Base-by-base conservation (phyloP, 345 rosid genomes). In the Turritis glabra region DNA sequence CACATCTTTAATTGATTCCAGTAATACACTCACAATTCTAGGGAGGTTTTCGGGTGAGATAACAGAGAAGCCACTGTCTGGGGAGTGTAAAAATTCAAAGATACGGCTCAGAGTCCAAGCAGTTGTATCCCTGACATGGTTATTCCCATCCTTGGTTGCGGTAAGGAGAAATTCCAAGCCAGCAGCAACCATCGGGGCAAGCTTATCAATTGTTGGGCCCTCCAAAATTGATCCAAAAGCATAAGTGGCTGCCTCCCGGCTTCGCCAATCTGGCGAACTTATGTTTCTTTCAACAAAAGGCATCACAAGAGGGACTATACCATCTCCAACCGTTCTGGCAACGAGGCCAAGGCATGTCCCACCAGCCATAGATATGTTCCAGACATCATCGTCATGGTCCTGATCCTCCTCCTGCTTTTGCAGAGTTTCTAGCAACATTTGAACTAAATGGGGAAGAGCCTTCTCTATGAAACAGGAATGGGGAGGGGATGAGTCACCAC, bases 331-430 rank as follows among this genome's bases (percentile, higher is more conserved):
- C 1, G 99, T 90, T 81, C 97, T 85, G 43, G 97, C 85, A 80
- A 92, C 96, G 74, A 95, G 97, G 48, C 96, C 95, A 8, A 95
- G 85, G 79, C 99, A 95, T 5, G 99, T 95, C 51, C 97, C 99
- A 7, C 99, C 97, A 17, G 99, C 97, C 99, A 95, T 95, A 12
- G 99, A 85, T 61, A 95, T 80, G 77, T 92, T 90, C 98, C 99
- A 95, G 57, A 78, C 74, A 66, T 80, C 85, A 44, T 92, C 97
- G 47, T 90, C 99, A 76, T 95, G 96, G 55, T 95, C 97, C 73
- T 91, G 93, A 82, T 90, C 97, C 79, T 91, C 95, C 64, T 92
- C 96, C 82, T 95, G 99, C 87, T 95, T 95, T 82, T 85, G 77
- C 68, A 95, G 76, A 58, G 97, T 92, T 69, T 90, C 96, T 60